Evolutionary conservation across 2,329 filamentous ascomycete species (phyloP).

Genomic region (Claviceps sp.): DNA sequence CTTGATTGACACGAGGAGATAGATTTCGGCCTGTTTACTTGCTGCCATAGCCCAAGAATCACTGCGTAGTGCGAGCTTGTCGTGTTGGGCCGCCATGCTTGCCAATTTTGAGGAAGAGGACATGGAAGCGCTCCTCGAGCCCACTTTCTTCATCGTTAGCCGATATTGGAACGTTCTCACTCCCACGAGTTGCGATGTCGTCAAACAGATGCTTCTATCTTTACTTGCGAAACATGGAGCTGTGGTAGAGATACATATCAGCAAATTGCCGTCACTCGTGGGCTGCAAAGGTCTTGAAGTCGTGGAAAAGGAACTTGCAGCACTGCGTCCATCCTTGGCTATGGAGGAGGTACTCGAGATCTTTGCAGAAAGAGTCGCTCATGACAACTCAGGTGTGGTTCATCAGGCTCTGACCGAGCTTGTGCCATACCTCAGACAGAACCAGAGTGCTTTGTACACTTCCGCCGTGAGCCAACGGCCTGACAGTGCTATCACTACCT

Average conservation of each 20-base stretch:
- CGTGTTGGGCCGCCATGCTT: slow-evolving; percentile 73
- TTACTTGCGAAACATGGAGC: slow-evolving; percentile 50
- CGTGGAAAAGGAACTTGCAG: slow-evolving; percentile 51
- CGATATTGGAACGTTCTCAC: slow-evolving; percentile 65
- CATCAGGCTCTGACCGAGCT: slow-evolving; percentile 70
- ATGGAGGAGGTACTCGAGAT: slow-evolving; percentile 5
- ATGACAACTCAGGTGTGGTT: slow-evolving; percentile 79
- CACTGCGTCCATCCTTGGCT: slow-evolving; percentile 38
- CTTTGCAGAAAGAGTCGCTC: slow-evolving; percentile 59
- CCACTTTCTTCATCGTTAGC: slow-evolving; percentile 77
- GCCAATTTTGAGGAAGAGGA: slow-evolving; percentile 64
- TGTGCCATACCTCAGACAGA: slow-evolving; percentile 52
- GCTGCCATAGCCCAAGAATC: slow-evolving; percentile 64
- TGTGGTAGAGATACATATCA: slow-evolving; percentile 52
- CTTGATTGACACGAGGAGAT: slow-evolving; percentile 4
- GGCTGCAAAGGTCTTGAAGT: slow-evolving; percentile 56
- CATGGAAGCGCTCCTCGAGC: slow-evolving; percentile 66
- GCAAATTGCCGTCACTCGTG: slow-evolving; percentile 65
- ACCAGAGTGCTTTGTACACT: slow-evolving; percentile 69
- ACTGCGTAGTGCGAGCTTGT: slow-evolving; percentile 67
- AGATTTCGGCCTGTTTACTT: slow-evolving; percentile 87
- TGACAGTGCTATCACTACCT: slow-evolving; percentile 53
- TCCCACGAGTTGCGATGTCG: slow-evolving; percentile 41
- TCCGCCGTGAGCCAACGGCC: slow-evolving; percentile 75
- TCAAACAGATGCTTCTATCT: slow-evolving; percentile 47